Base-by-base conservation (phyloP, 768 basidiomycete genomes). In the Kwoniella sp. region DNA sequence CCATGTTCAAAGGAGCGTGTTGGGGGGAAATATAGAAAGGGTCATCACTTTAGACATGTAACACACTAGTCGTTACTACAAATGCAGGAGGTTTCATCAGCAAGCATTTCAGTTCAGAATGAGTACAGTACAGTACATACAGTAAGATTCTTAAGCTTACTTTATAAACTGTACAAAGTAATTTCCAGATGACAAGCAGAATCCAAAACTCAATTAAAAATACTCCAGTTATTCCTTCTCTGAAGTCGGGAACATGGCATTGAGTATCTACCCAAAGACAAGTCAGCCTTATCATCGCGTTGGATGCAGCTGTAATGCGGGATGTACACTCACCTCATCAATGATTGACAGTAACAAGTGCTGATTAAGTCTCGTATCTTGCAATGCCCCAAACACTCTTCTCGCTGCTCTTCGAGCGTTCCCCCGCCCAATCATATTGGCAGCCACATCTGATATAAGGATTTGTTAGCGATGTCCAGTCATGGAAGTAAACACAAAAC, bases 361-460 rank as follows among this genome's bases (percentile, higher is more conserved):
- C 74, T 95, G 92, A 79, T 95, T 96, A 30, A 98, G 83, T n/a
- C 95, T 86, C 51, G 88, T 85, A 76, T 97, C 96, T 80, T 99
- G 96, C 47, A 98, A 77, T 1, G 95, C 92, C 4, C 92, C 88
- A 77, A 98, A 97, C 64, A 96, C 90, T 53, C 92, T 85, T 44
- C 92, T 85, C 9, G 95, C 93, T 17, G 94, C 96, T 47, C 93
- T 85, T 13, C 93, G 86, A 19, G 95, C 93, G 76, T 99, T 98
- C 2, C 90, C 88, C 29, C 93, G 85, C n/a, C 96, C 96, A 69
- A 97, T 97, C 89, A 97, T 92, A 72, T 96, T 97, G 7, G 95
- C 92, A 30, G 91, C 93, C 56, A 97, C 81, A 74, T 98, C 95
- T 96, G 69, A 37, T n/a, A n/a, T n/a, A 29, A 21, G 29, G 13